These are phyloP conservation scores for Penicillium sp. DNA, from an alignment of 2,329 filamentous ascomycete species.

Conservation along the genomic window DNA sequence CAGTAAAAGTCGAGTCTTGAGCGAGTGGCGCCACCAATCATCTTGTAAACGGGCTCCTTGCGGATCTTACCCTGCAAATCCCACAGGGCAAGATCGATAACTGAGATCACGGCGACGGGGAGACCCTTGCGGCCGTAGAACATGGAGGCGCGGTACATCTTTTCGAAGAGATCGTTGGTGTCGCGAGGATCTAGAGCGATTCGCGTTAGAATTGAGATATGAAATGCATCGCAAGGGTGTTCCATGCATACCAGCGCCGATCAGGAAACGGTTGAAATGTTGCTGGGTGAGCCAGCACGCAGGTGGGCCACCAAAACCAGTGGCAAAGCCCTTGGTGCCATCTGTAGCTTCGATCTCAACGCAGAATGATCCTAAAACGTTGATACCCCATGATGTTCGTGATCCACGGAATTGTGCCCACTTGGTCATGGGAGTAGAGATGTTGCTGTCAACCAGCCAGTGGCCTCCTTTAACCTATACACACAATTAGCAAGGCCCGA, in stretches of 20 bases:
- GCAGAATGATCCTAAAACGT: conserved; percentile 88
- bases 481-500: not conserved
- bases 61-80: conserved; percentile 88
- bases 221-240: not conserved
- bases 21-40: conserved; percentile 88
- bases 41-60: conserved; percentile 89
- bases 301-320: conserved; percentile 89
- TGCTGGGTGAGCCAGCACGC: conserved; percentile 93
- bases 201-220: not conserved
- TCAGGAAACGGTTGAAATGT: conserved; percentile 89
- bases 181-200: conserved; percentile 71
- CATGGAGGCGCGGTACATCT: conserved; percentile 95
- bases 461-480: conserved; percentile 50
- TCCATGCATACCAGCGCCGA: conserved; percentile 64
- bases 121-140: conserved; percentile 95
- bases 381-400: conserved; percentile 92
- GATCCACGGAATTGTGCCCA: conserved; percentile 88
- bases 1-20: conserved; percentile 89
- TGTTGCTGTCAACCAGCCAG: conserved; percentile 89
- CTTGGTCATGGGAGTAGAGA: conserved; percentile 87
- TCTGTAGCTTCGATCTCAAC: conserved; percentile 86
- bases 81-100: conserved; percentile 92
- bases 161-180: conserved; percentile 89
- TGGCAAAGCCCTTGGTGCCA: conserved; percentile 91
- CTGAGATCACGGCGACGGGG: conserved; percentile 86